A percentile compares a stretch with the other conserved stretches of the same genome.
Conservation (phyloP, 23 red algal genomes). For the Gracilaria gracilis region DNA sequence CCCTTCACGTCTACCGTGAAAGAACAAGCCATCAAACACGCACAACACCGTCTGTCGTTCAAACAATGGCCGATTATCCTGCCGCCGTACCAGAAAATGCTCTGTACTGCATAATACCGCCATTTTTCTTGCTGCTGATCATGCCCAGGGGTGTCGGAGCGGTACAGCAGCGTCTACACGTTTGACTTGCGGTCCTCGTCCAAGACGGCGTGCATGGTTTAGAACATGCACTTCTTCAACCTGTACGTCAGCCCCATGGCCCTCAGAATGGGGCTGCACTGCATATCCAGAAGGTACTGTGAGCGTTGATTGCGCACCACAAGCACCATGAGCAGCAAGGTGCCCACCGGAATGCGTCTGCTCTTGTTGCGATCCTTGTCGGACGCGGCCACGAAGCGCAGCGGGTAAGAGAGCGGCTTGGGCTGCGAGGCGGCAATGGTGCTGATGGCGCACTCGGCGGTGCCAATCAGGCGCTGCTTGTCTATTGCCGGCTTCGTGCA, state of each 20-base stretch:
- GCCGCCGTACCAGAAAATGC: too few relatives aligned
- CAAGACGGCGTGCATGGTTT: conserved; percentile 53
- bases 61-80: too few relatives aligned
- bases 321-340: conserved; percentile 12
- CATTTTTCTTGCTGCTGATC: conserved; percentile 46
- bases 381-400: conserved; percentile 25
- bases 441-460: background rate
- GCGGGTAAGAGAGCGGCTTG: conserved; percentile 17
- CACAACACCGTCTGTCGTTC: too few relatives aligned
- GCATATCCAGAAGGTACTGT: conserved; percentile 26
- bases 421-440: conserved; percentile 6
- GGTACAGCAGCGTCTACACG: conserved; percentile 41
- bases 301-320: background rate
- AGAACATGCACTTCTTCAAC: conserved; percentile 30
- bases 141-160: conserved; percentile 41
- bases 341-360: conserved; percentile 32
- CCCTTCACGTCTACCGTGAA: too few relatives aligned
- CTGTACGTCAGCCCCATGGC: conserved; percentile 16
- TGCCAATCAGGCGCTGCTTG: conserved; percentile 40
- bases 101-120: conserved; percentile 55
- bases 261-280: conserved; percentile 51
- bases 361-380: conserved; percentile 51
- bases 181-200: conserved; percentile 36
- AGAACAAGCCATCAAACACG: too few relatives aligned
- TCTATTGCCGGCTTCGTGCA: background rate